These are phyloP conservation scores for Lineolata rhizophorae DNA, from an alignment of 495 filamentous ascomycete species.

Conservation along the genomic window DNA sequence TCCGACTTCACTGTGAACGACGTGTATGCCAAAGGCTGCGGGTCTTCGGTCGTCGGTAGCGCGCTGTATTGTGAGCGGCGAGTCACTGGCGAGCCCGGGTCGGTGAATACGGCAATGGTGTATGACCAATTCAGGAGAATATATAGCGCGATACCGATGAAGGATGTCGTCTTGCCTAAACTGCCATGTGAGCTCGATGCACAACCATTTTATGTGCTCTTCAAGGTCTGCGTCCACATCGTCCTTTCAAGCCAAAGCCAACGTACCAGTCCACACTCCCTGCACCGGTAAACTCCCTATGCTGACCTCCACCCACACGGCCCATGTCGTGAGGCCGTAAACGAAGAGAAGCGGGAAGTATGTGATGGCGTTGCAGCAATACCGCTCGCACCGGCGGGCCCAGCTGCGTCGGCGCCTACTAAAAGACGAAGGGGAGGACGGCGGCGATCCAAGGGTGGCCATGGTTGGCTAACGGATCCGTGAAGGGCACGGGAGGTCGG, in stretches of 20 bases:
- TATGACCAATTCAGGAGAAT: slow-evolving; percentile 68
- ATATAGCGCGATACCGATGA: slow-evolving; percentile 51
- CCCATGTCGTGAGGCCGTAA: slow-evolving; percentile 76
- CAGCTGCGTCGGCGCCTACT: slow-evolving; percentile 27
- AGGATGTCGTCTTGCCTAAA: slow-evolving; percentile 16
- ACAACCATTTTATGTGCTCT: no score
- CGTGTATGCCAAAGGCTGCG: slow-evolving; percentile 32
- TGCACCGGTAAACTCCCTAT: slow-evolving; percentile 40
- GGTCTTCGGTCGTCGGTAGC: slow-evolving; percentile 37
- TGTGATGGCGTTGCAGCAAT: slow-evolving; percentile 55
- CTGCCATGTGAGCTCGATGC: slow-evolving; percentile 3
- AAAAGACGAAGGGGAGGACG: slow-evolving; percentile 9
- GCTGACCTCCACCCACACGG: slow-evolving; percentile 62
- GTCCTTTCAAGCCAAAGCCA: no score
- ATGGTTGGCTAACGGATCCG: no score
- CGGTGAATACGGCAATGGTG: slow-evolving; percentile 76
- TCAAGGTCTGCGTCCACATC: neutral
- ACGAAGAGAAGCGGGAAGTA: slow-evolving; percentile 83
- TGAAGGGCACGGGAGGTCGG: neutral
- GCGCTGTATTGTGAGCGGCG: slow-evolving; percentile 31
- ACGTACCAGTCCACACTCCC: slow-evolving; percentile 46
- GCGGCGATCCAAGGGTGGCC: slow-evolving; percentile 13
- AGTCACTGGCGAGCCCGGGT: slow-evolving; percentile 51
- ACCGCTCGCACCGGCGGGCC: slow-evolving; percentile 59
- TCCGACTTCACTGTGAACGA: slow-evolving; percentile 80